phyloP scores from a whole-genome alignment of 192 early-diverging fungal genomes.

The Entomortierella parvispora region DNA sequence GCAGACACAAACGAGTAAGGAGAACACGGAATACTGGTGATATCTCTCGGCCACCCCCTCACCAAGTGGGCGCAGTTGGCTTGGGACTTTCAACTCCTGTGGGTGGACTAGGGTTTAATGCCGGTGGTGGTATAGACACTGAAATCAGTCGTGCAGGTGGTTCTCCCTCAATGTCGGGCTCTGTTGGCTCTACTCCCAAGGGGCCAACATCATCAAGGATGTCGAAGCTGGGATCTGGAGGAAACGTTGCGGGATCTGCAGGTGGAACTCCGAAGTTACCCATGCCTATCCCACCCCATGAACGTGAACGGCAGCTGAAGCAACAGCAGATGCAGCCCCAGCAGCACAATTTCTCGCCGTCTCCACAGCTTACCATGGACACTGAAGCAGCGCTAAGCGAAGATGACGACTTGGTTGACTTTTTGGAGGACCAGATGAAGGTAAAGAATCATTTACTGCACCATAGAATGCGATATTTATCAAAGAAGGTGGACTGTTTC shows the following conservation, averaged over 20 bases:
- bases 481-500: not conserved
- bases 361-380: slow-evolving; percentile 1
- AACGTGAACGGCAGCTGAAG: slow-evolving; percentile 15
- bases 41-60: not conserved
- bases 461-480: not conserved
- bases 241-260: not conserved
- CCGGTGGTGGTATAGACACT: not conserved
- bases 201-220: slow-evolving; percentile 7
- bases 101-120: slow-evolving; percentile 10
- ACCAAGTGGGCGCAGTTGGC: slow-evolving; percentile 21
- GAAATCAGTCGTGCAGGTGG: not conserved
- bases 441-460: not conserved
- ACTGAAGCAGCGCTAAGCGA: slow-evolving; percentile 17
- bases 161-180: not conserved
- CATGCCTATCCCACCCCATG: slow-evolving; percentile 27
- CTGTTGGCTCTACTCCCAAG: slow-evolving; percentile 16
- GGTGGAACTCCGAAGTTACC: slow-evolving; percentile 40
- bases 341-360: slow-evolving; percentile 10
- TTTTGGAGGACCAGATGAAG: slow-evolving; percentile 23
- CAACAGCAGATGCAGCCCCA: slow-evolving; percentile 19
- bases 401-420: slow-evolving; percentile 35
- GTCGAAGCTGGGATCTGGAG: slow-evolving; percentile 5
- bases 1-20: not conserved
- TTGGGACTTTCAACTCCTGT: slow-evolving; percentile 36
- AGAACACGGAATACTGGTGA: not conserved